phyloP scores from a whole-genome alignment of 2,329 filamentous ascomycete species.

The Paecilomyces sp. region DNA sequence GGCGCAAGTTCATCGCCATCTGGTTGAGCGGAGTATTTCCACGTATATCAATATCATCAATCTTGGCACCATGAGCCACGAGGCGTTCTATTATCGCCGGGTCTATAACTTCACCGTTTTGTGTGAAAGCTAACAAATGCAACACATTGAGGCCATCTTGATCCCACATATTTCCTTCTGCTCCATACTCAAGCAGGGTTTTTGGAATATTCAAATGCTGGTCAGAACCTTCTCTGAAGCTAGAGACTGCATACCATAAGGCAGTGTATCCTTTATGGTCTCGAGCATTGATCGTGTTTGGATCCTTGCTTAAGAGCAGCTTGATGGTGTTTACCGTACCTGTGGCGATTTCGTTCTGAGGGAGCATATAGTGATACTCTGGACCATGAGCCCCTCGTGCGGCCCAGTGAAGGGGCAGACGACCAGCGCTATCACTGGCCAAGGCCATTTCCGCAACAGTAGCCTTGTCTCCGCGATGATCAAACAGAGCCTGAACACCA shows the following conservation, averaged over 20 bases:
- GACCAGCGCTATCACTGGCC: conserved; percentile 1
- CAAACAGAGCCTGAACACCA: conserved; percentile 2
- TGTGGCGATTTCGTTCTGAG: conserved; percentile 1
- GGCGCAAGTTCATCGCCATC: conserved; percentile 5
- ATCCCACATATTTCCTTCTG: conserved; percentile 1
- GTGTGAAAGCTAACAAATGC: conserved; percentile 3
- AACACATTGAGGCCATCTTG: conserved; percentile 1
- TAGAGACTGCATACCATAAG: conserved; percentile 1
- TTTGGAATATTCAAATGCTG: neutral
- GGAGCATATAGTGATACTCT: conserved; percentile 1
- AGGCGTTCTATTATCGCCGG: conserved; percentile 3
- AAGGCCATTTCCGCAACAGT: conserved; percentile 2
- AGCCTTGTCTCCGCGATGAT: neutral
- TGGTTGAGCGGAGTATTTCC: conserved; percentile 4
- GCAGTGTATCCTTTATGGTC: conserved; percentile 3
- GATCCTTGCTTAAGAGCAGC: conserved; percentile 2
- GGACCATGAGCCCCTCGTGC: conserved; percentile 1
- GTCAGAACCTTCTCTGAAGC: neutral
- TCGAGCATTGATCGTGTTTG: conserved; percentile 1
- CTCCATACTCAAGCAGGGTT: conserved; percentile 2
- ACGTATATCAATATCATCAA: conserved; percentile 2
- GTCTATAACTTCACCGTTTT: conserved; percentile 3
- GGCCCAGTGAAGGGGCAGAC: conserved; percentile 5
- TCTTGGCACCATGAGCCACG: conserved; percentile 2
- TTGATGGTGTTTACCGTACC: conserved; percentile 1